A percentile compares a stretch with the other conserved stretches of the same genome.
Evolutionary conservation across 2,329 filamentous ascomycete species (phyloP).

Genomic region (Pyrenophora seminiperda): DNA sequence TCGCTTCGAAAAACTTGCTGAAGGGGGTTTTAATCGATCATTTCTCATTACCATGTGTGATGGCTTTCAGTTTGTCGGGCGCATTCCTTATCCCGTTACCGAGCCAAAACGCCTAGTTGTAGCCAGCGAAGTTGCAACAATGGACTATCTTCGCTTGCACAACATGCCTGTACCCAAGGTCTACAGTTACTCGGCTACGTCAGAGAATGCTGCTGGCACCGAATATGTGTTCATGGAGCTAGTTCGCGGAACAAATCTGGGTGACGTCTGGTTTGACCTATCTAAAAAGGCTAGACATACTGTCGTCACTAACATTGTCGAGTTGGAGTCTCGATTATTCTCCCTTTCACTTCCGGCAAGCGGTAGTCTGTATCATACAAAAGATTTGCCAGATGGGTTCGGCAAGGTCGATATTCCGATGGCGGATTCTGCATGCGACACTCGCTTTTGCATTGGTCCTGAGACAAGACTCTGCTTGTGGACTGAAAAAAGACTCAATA

Average conservation of each 20-base stretch:
- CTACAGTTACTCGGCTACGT: slow-evolving; percentile 41
- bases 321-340: slow-evolving; percentile 37
- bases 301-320: slow-evolving; percentile 34
- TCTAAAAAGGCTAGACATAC: slow-evolving; percentile 27
- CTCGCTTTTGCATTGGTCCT: slow-evolving; percentile 39
- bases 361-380: slow-evolving; percentile 40
- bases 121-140: slow-evolving; percentile 49
- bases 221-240: slow-evolving; percentile 51
- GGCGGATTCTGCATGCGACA: slow-evolving; percentile 6
- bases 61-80: slow-evolving; percentile 32
- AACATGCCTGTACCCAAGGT: slow-evolving; percentile 47
- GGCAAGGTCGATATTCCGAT: slow-evolving; percentile 21
- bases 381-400: slow-evolving; percentile 13
- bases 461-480: slow-evolving; percentile 34
- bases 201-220: slow-evolving; percentile 46
- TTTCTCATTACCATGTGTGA: slow-evolving; percentile 34
- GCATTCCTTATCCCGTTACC: slow-evolving; percentile 32
- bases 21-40: slow-evolving; percentile 35
- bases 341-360: slow-evolving; percentile 37
- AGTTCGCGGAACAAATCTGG: slow-evolving; percentile 41
- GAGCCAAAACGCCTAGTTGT: slow-evolving; percentile 34
- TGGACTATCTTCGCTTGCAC: slow-evolving; percentile 41
- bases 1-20: slow-evolving; percentile 25
- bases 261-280: slow-evolving; percentile 41
- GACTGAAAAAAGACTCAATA: slow-evolving; percentile 34